Conservation (phyloP, 1,284 basidiomycete genomes). For the Boletus semigastroideus region DNA sequence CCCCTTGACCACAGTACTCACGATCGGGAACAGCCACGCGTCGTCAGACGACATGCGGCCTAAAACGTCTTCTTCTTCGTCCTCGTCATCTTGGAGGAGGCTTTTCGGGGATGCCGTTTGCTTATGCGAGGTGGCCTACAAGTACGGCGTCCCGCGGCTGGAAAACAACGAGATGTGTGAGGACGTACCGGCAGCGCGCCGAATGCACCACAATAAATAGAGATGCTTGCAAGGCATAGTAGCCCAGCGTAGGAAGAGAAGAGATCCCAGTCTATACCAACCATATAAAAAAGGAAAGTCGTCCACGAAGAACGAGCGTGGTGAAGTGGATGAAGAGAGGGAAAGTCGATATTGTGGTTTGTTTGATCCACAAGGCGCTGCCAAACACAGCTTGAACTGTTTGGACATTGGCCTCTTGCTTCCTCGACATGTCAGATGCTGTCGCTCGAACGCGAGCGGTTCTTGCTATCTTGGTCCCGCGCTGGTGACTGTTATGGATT, state of each 20-base stretch:
- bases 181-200: slow-evolving; percentile 63
- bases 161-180: not conserved
- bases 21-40: slow-evolving; percentile 77
- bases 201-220: slow-evolving; percentile 67
- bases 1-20: slow-evolving; percentile 33
- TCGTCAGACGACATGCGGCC: slow-evolving; percentile 66
- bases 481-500: not conserved
- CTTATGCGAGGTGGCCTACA: slow-evolving; percentile 13
- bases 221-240: slow-evolving; percentile 55
- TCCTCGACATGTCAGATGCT: not conserved
- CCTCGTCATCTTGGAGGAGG: slow-evolving; percentile 29
- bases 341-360: slow-evolving; percentile 13
- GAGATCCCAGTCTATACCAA: slow-evolving; percentile 51
- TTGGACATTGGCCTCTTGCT: not conserved
- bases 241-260: slow-evolving; percentile 68
- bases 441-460: not conserved
- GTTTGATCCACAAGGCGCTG: slow-evolving; percentile 10
- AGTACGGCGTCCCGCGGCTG: not conserved
- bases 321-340: not conserved
- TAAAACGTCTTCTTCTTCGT: slow-evolving; percentile 45
- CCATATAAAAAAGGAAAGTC: slow-evolving; percentile 17
- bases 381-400: slow-evolving; percentile 4
- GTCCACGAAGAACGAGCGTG: not conserved
- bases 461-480: not conserved
- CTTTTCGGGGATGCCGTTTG: slow-evolving; percentile 4